These are phyloP conservation scores for Boletus sp. DNA, from an alignment of 768 basidiomycete species.

Conservation along the genomic window DNA sequence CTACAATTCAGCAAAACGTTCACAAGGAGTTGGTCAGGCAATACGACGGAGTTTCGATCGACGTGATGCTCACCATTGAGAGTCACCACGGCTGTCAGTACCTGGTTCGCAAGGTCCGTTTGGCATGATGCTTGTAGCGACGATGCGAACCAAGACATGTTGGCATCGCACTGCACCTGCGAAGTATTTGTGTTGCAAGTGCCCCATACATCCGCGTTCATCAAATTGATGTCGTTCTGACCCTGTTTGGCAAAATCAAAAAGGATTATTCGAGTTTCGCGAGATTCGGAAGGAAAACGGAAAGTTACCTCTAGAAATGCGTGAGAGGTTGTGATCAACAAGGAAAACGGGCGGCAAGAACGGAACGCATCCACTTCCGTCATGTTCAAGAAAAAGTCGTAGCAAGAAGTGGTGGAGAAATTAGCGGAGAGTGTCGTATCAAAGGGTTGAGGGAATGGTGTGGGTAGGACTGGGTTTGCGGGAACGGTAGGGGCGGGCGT, in stretches of 20 bases:
- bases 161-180: slow-evolving; percentile 52
- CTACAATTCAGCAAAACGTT: slow-evolving; percentile 30
- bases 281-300: not conserved
- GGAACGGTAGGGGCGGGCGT: slow-evolving; percentile 27
- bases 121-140: slow-evolving; percentile 49
- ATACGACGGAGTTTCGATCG: not conserved
- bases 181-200: slow-evolving; percentile 64
- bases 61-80: slow-evolving; percentile 46
- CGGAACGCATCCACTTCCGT: slow-evolving; percentile 57
- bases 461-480: slow-evolving; percentile 50
- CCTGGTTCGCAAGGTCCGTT: slow-evolving; percentile 50
- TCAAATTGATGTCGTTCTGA: slow-evolving; percentile 54
- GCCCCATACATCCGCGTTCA: slow-evolving; percentile 74
- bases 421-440: slow-evolving; percentile 61
- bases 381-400: slow-evolving; percentile 75
- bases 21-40: not conserved
- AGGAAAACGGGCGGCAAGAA: slow-evolving; percentile 73
- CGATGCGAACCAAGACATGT: slow-evolving; percentile 64
- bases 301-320: slow-evolving; percentile 52
- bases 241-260: slow-evolving; percentile 43
- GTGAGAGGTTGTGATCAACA: slow-evolving; percentile 54
- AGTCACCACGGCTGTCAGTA: slow-evolving; percentile 50
- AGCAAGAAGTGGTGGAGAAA: slow-evolving; percentile 63
- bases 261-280: not conserved
- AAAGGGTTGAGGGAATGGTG: slow-evolving; percentile 76